Base-by-base conservation (phyloP, 2,329 filamentous ascomycete species). In the Monilinia laxa region DNA sequence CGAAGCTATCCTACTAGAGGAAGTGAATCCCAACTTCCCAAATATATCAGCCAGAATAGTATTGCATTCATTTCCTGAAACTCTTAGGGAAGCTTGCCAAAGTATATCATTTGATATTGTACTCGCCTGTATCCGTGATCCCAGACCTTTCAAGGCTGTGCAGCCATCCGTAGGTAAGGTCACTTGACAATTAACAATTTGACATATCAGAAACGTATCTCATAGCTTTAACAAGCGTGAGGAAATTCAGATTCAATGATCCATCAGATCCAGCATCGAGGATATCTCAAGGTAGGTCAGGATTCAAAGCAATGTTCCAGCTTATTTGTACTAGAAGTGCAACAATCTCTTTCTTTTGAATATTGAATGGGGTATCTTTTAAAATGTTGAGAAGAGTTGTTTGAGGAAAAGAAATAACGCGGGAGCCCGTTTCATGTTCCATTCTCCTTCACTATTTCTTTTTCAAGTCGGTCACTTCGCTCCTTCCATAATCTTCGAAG, bases 401-500 rank as follows among this genome's bases (percentile, higher is more conserved):
- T 18, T 53, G 14, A 16, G 51, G 14, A 54, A 35, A 55, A 38
- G 40, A 28, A 45, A 31, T 18, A 31, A 58, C 4, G 40, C 40
- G n/a, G 16, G 16, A 20, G 7, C 20, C 11, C 25, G 38, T 51
- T 16, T 51, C 45, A 51, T 51, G 14, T 40, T 2, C n/a, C 45
- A 4, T 38, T 25, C 16, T 49, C 57, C 31, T 60, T 62, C 6
- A n/a, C 57, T 25, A 35, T 40, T 49, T 63, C 47, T 31, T 31
- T 66, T 40, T 55, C 51, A 1, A 62, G 20, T 45, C 64, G 52
- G 42, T 66, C 64, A 54, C 45, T 55, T 56, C 59, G 60, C 47
- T 76, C 75, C 53, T 75, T 77, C 73, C 74, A 76, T 54, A 73
- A 67, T 16, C 90, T 82, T 69, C 91, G 82, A 69, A 97, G 81